Evolutionary conservation across 1,284 basidiomycete genomes (phyloP).

Genomic region (Sporisorium graminicola): DNA sequence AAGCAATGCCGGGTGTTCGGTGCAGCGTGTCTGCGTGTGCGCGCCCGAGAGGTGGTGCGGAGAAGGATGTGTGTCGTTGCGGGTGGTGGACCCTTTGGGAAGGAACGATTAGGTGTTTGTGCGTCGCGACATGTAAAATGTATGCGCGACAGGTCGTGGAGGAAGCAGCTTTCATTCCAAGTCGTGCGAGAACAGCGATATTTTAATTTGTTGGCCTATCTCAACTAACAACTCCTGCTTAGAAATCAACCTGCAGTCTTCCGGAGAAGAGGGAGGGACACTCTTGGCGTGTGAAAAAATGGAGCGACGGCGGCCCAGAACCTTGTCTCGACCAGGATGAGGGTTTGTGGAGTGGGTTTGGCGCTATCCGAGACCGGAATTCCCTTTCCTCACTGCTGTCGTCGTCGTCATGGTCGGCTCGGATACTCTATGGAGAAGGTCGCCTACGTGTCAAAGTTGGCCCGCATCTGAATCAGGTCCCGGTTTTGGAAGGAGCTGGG

Average conservation of each 20-base stretch:
- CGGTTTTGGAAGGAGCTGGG: background rate
- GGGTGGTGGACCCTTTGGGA: slow-evolving; percentile 1
- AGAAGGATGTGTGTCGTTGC: background rate
- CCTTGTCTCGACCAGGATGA: too few relatives aligned
- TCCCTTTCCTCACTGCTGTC: background rate
- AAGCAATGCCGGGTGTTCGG: background rate
- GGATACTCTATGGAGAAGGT: background rate
- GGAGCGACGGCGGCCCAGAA: too few relatives aligned
- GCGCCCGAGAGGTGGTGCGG: background rate
- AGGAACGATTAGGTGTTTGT: background rate
- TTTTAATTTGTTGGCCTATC: too few relatives aligned
- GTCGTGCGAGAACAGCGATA: background rate
- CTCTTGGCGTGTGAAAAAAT: too few relatives aligned
- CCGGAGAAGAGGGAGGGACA: too few relatives aligned
- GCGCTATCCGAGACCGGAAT: background rate
- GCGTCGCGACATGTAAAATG: slow-evolving; percentile 9
- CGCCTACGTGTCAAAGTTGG: background rate
- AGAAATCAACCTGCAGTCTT: too few relatives aligned
- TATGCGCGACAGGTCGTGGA: slow-evolving; percentile 5
- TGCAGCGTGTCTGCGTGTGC: background rate
- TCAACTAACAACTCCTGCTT: too few relatives aligned
- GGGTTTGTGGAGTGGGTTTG: too few relatives aligned
- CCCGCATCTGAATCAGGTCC: slow-evolving; percentile 2
- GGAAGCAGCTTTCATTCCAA: background rate
- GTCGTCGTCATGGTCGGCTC: background rate